Percentiles rank a stretch among this genome's conserved stretches.
Evolutionary conservation across 345 rosid genomes (phyloP).

Genomic region (Boechera retrofracta): DNA sequence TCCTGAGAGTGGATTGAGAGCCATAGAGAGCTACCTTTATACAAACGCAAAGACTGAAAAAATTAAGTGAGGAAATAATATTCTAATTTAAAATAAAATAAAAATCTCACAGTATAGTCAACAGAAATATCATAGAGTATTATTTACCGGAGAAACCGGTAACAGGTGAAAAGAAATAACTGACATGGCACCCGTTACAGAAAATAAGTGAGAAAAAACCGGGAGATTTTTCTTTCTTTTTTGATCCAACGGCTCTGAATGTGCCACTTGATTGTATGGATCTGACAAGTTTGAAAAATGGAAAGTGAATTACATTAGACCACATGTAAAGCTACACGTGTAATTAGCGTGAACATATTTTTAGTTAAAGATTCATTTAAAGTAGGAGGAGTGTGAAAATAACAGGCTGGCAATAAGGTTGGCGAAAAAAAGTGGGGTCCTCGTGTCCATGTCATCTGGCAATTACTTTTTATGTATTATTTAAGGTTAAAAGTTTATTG

Average conservation of each 20-base stretch:
- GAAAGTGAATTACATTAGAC: slow-evolving; percentile 21
- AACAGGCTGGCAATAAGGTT: slow-evolving; percentile 44
- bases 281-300: slow-evolving; percentile 19
- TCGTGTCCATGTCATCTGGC: slow-evolving; percentile 43
- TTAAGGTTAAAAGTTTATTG: slow-evolving; percentile 4
- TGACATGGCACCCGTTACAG: slow-evolving; percentile 34
- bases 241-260: slow-evolving; percentile 32
- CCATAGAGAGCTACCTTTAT: slow-evolving; percentile 40
- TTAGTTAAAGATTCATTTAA: not conserved
- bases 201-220: slow-evolving; percentile 21
- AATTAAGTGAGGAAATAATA: not conserved
- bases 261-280: slow-evolving; percentile 26
- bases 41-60: slow-evolving; percentile 14
- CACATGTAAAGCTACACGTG: slow-evolving; percentile 34
- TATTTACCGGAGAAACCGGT: slow-evolving; percentile 36
- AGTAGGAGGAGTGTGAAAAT: slow-evolving; percentile 22
- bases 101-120: slow-evolving; percentile 27
- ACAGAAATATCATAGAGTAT: not conserved
- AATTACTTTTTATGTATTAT: slow-evolving; percentile 18
- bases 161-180: not conserved
- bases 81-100: not conserved
- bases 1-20: slow-evolving; percentile 42
- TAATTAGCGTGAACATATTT: slow-evolving; percentile 7
- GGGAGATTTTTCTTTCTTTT: not conserved
- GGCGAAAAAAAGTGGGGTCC: slow-evolving; percentile 43